These are phyloP conservation scores for Fagopyrum homotropicum DNA, from an alignment of 148 eudicot species.

Conservation along the genomic window DNA sequence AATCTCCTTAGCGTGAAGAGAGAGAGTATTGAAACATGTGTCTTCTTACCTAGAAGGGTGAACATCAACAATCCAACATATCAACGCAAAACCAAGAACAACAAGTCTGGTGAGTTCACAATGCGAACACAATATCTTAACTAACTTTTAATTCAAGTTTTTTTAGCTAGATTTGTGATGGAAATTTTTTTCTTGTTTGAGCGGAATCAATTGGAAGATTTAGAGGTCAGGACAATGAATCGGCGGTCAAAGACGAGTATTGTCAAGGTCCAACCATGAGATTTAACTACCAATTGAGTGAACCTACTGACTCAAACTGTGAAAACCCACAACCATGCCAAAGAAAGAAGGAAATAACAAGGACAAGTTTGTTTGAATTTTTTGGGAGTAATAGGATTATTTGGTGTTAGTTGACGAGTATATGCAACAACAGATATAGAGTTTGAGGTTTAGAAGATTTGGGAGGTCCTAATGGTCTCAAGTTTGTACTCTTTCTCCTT, in stretches of 20 bases:
- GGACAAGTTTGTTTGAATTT: neutral
- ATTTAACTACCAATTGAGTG: neutral
- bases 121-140: neutral
- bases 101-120: neutral
- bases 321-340: neutral
- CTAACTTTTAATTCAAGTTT: no score
- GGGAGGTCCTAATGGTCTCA: no score
- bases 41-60: conserved; percentile 12
- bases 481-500: neutral
- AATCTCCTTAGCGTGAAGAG: neutral
- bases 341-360: neutral
- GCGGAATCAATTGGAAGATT: neutral
- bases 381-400: neutral
- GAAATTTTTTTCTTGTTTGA: neutral
- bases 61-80: neutral
- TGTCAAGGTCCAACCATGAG: conserved; percentile 2
- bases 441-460: neutral
- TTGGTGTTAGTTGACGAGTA: neutral
- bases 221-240: neutral
- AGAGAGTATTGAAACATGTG: conserved; percentile 10
- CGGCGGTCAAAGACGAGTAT: neutral
- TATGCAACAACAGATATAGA: neutral
- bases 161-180: no score
- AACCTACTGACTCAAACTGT: neutral
- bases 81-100: neutral